Conservation (phyloP, 2,329 filamentous ascomycete species). For the Dendryphion nanum region DNA sequence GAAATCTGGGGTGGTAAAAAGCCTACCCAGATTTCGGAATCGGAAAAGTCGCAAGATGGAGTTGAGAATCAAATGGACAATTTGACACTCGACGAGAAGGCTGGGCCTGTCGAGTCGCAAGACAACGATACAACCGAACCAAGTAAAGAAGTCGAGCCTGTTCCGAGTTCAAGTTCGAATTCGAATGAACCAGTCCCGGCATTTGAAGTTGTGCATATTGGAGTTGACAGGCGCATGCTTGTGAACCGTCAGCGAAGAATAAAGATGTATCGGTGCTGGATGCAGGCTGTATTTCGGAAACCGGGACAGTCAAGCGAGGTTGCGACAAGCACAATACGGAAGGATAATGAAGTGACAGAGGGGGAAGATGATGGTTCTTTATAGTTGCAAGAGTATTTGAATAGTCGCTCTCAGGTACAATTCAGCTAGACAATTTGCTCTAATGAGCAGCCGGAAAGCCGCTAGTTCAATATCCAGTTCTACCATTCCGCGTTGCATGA, state of each 20-base stretch:
- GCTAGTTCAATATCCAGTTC: no score
- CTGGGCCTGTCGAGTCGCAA: background rate
- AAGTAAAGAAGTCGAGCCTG: background rate
- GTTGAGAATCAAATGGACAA: slow-evolving; percentile 3
- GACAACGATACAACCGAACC: background rate
- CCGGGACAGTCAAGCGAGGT: slow-evolving; percentile 32
- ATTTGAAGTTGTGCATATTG: slow-evolving; percentile 74
- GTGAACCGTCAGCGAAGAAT: slow-evolving; percentile 87
- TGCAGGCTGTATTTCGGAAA: slow-evolving; percentile 80
- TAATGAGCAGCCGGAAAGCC: no score
- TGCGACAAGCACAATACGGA: slow-evolving; percentile 33
- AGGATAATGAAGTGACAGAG: slow-evolving; percentile 11
- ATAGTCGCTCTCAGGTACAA: no score
- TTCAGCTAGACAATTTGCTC: no score
- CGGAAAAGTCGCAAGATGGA: slow-evolving; percentile 3
- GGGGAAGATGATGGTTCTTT: no score
- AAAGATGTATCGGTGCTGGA: slow-evolving; percentile 99
- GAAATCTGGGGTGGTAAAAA: slow-evolving; percentile 67
- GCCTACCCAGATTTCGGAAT: background rate
- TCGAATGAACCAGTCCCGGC: slow-evolving; percentile 16
- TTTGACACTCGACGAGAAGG: background rate
- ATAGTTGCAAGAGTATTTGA: no score
- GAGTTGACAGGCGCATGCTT: slow-evolving; percentile 81
- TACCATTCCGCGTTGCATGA: no score
- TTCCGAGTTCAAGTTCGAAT: slow-evolving; percentile 3